Conservation (phyloP, 148 eudicot species). For the Rhododendron ferrugineum region DNA sequence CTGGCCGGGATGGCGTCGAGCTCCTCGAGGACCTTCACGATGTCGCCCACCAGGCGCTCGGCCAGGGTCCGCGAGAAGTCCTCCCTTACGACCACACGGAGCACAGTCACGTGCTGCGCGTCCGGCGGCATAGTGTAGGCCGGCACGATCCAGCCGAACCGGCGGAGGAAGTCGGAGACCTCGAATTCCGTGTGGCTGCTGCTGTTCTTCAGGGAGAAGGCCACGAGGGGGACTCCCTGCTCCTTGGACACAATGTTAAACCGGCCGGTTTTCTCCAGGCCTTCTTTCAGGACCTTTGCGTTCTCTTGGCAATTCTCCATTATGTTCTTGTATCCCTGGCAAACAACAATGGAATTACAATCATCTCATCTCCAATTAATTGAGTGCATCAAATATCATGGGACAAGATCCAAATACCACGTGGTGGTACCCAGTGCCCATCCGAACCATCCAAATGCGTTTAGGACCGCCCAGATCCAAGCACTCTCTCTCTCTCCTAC, state of each 20-base stretch:
- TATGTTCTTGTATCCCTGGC: slow-evolving; percentile 66
- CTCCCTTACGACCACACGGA: slow-evolving; percentile 66
- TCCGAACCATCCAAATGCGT: too few species aligned
- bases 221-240: slow-evolving; percentile 61
- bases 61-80: slow-evolving; percentile 78
- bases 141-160: slow-evolving; percentile 75
- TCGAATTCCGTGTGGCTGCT: slow-evolving; percentile 58
- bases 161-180: slow-evolving; percentile 51
- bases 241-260: slow-evolving; percentile 68
- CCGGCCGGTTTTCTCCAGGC: slow-evolving; percentile 49
- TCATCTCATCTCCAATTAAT: neutral
- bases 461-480: too few species aligned
- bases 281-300: slow-evolving; percentile 36
- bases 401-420: neutral
- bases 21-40: slow-evolving; percentile 50
- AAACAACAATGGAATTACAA: neutral
- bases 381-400: neutral
- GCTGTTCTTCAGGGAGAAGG: slow-evolving; percentile 70
- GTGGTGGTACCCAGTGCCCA: too few species aligned
- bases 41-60: slow-evolving; percentile 51
- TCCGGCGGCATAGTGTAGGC: slow-evolving; percentile 80
- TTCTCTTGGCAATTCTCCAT: slow-evolving; percentile 77
- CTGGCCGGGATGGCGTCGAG: slow-evolving; percentile 52
- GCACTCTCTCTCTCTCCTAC: too few species aligned
- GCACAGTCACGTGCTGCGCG: slow-evolving; percentile 57